Evolutionary conservation across 768 basidiomycete species (phyloP).

Genomic region (Agrocybe praecox): DNA sequence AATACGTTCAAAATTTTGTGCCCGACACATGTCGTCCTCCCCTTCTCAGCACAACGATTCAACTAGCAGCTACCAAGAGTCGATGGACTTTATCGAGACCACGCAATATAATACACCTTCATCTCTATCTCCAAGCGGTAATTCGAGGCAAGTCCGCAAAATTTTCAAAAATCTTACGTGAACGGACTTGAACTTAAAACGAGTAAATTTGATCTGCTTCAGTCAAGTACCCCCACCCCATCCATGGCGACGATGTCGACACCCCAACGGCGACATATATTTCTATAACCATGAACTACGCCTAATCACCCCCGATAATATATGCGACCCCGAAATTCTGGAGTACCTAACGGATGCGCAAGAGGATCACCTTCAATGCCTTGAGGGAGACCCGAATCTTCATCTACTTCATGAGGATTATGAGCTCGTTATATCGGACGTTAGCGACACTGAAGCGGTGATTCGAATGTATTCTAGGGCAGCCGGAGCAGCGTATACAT

Average conservation of each 20-base stretch:
- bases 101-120: constrained; percentile 18
- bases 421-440: constrained; percentile 42
- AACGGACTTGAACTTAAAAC: not conserved
- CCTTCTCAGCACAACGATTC: constrained; percentile 8
- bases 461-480: constrained; percentile 41
- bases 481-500: constrained; percentile 32
- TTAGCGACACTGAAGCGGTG: constrained; percentile 32
- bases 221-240: constrained; percentile 19
- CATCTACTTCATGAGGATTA: constrained; percentile 36
- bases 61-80: constrained; percentile 4
- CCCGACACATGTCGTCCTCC: constrained; percentile 8
- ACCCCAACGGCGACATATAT: constrained; percentile 50
- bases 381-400: constrained; percentile 30
- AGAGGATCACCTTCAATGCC: constrained; percentile 36
- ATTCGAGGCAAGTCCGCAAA: constrained; percentile 10
- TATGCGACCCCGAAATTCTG: constrained; percentile 33
- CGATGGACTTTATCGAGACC: constrained; percentile 25
- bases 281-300: constrained; percentile 37
- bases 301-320: constrained; percentile 42
- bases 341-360: constrained; percentile 34
- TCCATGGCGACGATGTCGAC: constrained; percentile 37
- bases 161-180: too few species aligned
- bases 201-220: not conserved
- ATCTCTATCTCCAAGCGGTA: constrained; percentile 7
- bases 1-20: not conserved